Evolutionary conservation across 1,139 yeast genomes (phyloP), one percentile per base, ranked within the genome.

Genomic region (Sporopachydermia cereana): DNA sequence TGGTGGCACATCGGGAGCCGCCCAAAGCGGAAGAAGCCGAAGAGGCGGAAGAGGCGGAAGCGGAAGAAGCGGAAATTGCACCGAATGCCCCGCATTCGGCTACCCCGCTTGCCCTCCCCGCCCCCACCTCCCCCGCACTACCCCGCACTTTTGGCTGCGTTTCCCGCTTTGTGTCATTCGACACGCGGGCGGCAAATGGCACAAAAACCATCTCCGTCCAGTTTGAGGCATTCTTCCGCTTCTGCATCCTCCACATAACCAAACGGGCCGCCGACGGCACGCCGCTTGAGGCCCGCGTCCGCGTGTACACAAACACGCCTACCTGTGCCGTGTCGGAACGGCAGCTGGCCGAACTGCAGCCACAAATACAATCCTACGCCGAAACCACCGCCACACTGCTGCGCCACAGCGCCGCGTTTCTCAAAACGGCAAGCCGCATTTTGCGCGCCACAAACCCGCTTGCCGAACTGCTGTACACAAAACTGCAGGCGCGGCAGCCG

Each of bases 111-210:
- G 29, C 29, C 14, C 14, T 14, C 12, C 29, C 29, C 14, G 14
- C 14, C 14, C 29, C 29, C 12, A 14, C 29, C 7, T 7, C 29
- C 14, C 29, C 29, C 14, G 29, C 29, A 14, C 29, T 14, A 25
- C 29, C 29, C 29, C n/a, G n/a, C n/a, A n/a, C n/a, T n/a, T 25
- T 7, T 14, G 39, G 39, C 18, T 34, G 39, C 39, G 17, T 34
- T 34, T 5, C 39, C 18, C 39, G 39, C 9, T 34, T 34, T 34
- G 39, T 34, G 12, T 7, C 22, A 7, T 34, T 34, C 22, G 5
- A 5, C 17, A 16, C 39, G 5, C 29, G 7, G 7, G 7, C 29
- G 12, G n/a, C n/a, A n/a, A n/a, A n/a, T n/a, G 22, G 39, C 39
- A 7, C 18, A n/a, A n/a, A 34, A 16, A 21, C 9, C 18, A n/a